phyloP scores from a whole-genome alignment of 202 grass and related monocot genomes.

The Schoenoplectus tabernaemontani region DNA sequence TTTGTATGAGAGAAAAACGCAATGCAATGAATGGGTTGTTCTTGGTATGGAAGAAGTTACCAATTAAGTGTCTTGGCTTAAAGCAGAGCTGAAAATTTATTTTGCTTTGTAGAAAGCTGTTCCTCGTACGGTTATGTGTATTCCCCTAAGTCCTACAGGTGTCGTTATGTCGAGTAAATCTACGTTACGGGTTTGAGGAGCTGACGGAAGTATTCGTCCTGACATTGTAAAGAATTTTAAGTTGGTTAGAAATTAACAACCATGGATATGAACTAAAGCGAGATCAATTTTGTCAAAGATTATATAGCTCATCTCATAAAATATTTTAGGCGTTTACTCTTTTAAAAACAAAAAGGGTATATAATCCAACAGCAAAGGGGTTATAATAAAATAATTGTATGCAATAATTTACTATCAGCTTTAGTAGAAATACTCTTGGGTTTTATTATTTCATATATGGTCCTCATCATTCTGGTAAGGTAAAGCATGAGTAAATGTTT shows the following conservation, averaged over 20 bases:
- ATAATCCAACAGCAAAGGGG: not conserved
- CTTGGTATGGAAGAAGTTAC: not conserved
- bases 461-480: slow-evolving; percentile 2
- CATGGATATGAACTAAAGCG: not conserved
- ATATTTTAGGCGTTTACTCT: not conserved
- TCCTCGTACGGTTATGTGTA: not conserved
- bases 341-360: not conserved
- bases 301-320: not conserved
- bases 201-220: slow-evolving; percentile 63
- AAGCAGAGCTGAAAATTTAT: slow-evolving; percentile 9
- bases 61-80: not conserved
- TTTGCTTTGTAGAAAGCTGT: slow-evolving; percentile 13
- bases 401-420: not conserved
- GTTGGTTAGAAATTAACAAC: slow-evolving; percentile 9
- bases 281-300: not conserved
- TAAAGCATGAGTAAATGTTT: slow-evolving; percentile 13
- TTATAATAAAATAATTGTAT: not conserved
- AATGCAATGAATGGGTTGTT: not conserved
- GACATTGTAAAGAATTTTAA: not conserved
- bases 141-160: slow-evolving; percentile 11
- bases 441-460: not conserved
- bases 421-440: not conserved
- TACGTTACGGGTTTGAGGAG: slow-evolving; percentile 81
- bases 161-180: slow-evolving; percentile 19
- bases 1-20: not conserved